These are phyloP conservation scores for Tephrocybe sp. DNA, from an alignment of 768 basidiomycete genomes.

Conservation along the genomic window DNA sequence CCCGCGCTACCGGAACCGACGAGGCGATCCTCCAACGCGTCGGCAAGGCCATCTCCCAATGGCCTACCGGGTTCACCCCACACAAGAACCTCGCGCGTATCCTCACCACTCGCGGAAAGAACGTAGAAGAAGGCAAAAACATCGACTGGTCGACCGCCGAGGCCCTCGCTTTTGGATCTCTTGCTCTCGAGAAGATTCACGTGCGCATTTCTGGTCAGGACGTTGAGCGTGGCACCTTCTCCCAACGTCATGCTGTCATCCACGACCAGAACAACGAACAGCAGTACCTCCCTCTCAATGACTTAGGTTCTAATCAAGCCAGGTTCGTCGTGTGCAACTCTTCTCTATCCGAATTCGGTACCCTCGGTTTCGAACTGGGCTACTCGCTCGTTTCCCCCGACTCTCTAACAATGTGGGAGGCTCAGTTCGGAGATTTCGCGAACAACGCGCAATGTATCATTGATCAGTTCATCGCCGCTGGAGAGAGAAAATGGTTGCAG, in stretches of 20 bases:
- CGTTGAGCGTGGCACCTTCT: slow-evolving; percentile 98
- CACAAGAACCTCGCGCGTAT: slow-evolving; percentile 96
- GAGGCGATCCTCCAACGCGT: slow-evolving; percentile 75
- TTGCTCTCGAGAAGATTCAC: slow-evolving; percentile 90
- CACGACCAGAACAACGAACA: slow-evolving; percentile 93
- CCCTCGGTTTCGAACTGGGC: slow-evolving; percentile 95
- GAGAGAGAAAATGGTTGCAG: slow-evolving; percentile 97
- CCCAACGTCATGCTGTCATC: slow-evolving; percentile 94
- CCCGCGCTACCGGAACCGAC: slow-evolving; percentile 80
- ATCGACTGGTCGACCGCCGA: slow-evolving; percentile 99
- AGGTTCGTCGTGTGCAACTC: slow-evolving; percentile 96
- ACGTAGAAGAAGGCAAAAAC: slow-evolving; percentile 83
- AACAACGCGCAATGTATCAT: slow-evolving; percentile 98
- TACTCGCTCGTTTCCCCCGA: slow-evolving; percentile 97
- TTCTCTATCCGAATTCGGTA: slow-evolving; percentile 90
- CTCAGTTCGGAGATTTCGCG: slow-evolving; percentile 97
- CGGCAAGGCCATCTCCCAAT: slow-evolving; percentile 83
- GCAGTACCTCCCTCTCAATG: slow-evolving; percentile 86
- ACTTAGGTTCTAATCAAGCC: slow-evolving; percentile 86
- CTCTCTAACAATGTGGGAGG: slow-evolving; percentile 94
- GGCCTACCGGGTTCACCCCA: slow-evolving; percentile 80
- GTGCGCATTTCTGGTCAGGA: slow-evolving; percentile 97
- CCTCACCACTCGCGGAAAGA: slow-evolving; percentile 81
- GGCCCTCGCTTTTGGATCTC: slow-evolving; percentile 91
- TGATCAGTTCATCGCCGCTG: slow-evolving; percentile 97